A percentile compares a stretch with the other conserved stretches of the same genome.
Evolutionary conservation across 2,329 filamentous ascomycete species (phyloP).

Genomic region (Penicillium sp.): DNA sequence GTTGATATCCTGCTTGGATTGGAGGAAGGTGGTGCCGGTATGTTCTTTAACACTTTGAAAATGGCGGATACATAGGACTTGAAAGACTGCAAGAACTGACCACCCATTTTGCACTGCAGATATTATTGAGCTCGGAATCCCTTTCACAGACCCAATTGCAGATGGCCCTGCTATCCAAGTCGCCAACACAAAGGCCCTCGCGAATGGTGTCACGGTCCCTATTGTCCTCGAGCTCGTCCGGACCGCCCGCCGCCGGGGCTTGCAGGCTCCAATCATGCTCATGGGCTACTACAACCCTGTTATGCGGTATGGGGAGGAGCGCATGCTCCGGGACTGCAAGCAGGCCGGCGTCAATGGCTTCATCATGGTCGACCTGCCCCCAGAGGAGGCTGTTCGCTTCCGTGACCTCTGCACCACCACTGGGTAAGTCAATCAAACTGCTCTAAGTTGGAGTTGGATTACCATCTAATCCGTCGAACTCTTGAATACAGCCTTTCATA

Average conservation of each 20-base stretch:
- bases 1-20: slow-evolving; percentile 82
- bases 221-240: slow-evolving; percentile 81
- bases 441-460: not conserved
- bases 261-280: slow-evolving; percentile 80
- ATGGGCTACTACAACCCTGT: slow-evolving; percentile 99
- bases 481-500: slow-evolving; percentile 71
- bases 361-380: slow-evolving; percentile 93
- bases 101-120: slow-evolving; percentile 56
- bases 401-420: slow-evolving; percentile 37
- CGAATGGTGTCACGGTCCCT: slow-evolving; percentile 83
- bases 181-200: slow-evolving; percentile 85
- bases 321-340: slow-evolving; percentile 79
- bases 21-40: slow-evolving; percentile 90
- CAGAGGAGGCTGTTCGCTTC: slow-evolving; percentile 88
- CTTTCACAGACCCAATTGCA: slow-evolving; percentile 97
- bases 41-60: slow-evolving; percentile 24
- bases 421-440: slow-evolving; percentile 29
- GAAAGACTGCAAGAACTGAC: slow-evolving; percentile 9
- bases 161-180: slow-evolving; percentile 97
- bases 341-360: slow-evolving; percentile 90
- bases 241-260: slow-evolving; percentile 72
- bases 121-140: slow-evolving; percentile 91
- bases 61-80: slow-evolving; percentile 6
- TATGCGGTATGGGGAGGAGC: slow-evolving; percentile 90
- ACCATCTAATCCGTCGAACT: not conserved